Evolutionary conservation across 2,329 filamentous ascomycete species (phyloP), one percentile per base, ranked within the genome.

Genomic region (Thyridium curvatum): DNA sequence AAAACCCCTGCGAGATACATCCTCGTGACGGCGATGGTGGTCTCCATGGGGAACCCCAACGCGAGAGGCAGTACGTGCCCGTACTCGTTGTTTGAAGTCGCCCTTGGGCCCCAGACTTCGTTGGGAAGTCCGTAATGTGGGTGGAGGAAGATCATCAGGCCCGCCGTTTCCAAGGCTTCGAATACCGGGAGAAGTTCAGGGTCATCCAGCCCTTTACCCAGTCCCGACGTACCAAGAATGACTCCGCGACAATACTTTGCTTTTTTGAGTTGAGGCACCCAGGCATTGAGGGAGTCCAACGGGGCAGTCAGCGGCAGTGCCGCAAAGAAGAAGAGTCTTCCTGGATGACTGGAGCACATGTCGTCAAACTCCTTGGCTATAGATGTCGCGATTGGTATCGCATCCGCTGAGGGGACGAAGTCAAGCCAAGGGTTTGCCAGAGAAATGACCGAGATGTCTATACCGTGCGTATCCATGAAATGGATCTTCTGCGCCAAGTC

Each of bases 381-480:
- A 1, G 68, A 69, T 38, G 64, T 54, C 1, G 87, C 87, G 35
- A 82, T 79, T 21, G 62, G 56, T 2, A 73, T 75, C 0, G 86
- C 84, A 47, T 82, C 75, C 4, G 66, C 58, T 0, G 77, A 55
- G 9, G 68, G 56, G 1, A 95, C 64, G 55, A 94, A 96, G 61
- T 96, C 90, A 3, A 96, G 74, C 90, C 90, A 96, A 0, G 90
- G 90, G 55, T 96, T 96, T 12, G 90, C 90, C 16, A 95, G 78
- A 1, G 86, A 93, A 46, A 96, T 79, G 37, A 95, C 85, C 1
- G 86, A 93, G 46, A 84, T 79, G 59, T 84, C 76, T 57, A 96
- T 95, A 38, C 68, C 68, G 63, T 96, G 90, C 13, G 72, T 76
- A 58, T 88, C 74, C 90, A 96, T 96, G 65, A 96, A 95, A 35